Base-by-base conservation (phyloP, 805 yeast genomes). In the Metschnikowia vanudenii region DNA sequence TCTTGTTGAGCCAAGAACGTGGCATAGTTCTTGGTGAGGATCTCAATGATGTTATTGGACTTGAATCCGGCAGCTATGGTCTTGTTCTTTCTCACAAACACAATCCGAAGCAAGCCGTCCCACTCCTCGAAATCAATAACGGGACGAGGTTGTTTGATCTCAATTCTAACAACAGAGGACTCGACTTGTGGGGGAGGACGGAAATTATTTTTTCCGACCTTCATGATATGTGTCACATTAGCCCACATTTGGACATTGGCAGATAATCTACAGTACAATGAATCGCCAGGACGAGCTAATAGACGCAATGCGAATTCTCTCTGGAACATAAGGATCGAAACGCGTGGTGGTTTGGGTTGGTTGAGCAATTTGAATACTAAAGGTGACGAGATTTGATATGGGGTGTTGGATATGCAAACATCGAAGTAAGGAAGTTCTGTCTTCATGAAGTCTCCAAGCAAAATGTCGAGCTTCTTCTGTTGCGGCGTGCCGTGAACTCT, bases 211-310 rank as follows among this genome's bases (percentile, higher is more conserved):
- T 83, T 86, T 19, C 98, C 98, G 26, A 94, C 99, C 68, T 94
- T 94, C 99, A 94, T 94, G 44, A 94, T 88, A 65, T 94, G 99
- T 7, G 96, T 90, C 13, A 94, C 97, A 54, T 88, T 88, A n/a
- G 97, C 97, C 97, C 98, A 94, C 98, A 94, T 92, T 63, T 94
- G 99, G 1, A 94, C 98, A 62, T 94, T 94, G 26, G 96, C 98
- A 28, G 96, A 85, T 45, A 94, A 75, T 60, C 99, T 80, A 67
- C 97, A 90, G 71, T 92, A 94, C 33, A 94, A 73, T 1, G 88
- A 67, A 58, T 94, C 98, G n/a, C 99, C 99, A 0, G 99, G 98
- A 57, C 96, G 80, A 1, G 99, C 99, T 43, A 94, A 74, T 45
- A 94, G 73, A 60, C 97, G 84, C 69, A 94, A 67, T 2, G 99